Conservation (phyloP, 257 asterid genomes). For the Rauvolfia tetraphylla region DNA sequence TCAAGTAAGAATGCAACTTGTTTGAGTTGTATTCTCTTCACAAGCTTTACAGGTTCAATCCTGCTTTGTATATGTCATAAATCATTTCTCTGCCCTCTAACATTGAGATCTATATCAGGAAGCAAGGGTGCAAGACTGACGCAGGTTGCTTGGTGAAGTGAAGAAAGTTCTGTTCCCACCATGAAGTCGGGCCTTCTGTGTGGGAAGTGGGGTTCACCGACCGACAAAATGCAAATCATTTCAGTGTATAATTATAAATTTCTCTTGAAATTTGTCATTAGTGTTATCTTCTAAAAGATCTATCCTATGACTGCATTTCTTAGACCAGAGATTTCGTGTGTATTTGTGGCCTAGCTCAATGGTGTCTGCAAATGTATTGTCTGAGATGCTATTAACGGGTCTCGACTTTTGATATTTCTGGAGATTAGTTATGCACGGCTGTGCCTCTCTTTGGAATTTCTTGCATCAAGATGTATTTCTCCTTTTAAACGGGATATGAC, state of each 20-base stretch:
- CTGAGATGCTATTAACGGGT: not conserved
- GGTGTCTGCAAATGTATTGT: not conserved
- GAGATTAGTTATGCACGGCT: not conserved
- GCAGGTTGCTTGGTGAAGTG: not conserved
- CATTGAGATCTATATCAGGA: slow-evolving; percentile 3
- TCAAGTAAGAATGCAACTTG: not conserved
- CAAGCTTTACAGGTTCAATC: slow-evolving; percentile 6
- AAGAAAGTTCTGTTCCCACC: not conserved
- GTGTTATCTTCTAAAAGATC: slow-evolving; percentile 1
- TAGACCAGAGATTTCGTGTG: not conserved
- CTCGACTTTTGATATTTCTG: not conserved
- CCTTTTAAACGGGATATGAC: not conserved
- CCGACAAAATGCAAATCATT: not conserved
- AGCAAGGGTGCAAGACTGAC: slow-evolving; percentile 11
- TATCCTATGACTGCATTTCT: not conserved
- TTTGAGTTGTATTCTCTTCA: not conserved
- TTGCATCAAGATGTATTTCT: not conserved
- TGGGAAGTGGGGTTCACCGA: not conserved
- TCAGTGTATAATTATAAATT: not conserved
- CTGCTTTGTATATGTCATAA: not conserved
- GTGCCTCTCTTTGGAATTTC: not conserved
- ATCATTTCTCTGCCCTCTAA: not conserved
- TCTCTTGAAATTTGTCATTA: not conserved
- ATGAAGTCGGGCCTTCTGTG: not conserved
- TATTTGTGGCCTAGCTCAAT: not conserved